A percentile compares a stretch with the other conserved stretches of the same genome.
These are phyloP conservation scores for Hypsizygus marmoreus DNA, from an alignment of 768 basidiomycete species.

Conservation along the genomic window DNA sequence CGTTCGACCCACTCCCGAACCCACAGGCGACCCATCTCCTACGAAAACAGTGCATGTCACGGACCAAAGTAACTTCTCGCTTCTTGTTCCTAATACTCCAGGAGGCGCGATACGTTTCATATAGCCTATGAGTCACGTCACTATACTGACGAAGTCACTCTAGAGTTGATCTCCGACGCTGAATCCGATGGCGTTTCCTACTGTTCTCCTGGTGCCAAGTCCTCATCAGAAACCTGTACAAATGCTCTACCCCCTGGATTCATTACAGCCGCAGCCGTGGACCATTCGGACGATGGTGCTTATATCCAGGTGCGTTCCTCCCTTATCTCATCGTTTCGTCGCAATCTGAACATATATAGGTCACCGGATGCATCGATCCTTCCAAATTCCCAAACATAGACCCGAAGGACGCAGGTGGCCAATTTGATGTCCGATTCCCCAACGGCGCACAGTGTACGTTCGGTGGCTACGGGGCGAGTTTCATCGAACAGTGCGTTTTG, in stretches of 20 bases:
- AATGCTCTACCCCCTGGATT: conserved; percentile 17
- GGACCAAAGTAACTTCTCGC: conserved; percentile 16
- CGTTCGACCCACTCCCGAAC: conserved; percentile 19
- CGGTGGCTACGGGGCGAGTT: conserved; percentile 52
- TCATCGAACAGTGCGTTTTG: conserved; percentile 47
- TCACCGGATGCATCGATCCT: conserved; percentile 23
- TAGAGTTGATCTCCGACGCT: conserved; percentile 21
- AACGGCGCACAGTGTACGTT: conserved; percentile 56
- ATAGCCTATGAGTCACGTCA: background rate
- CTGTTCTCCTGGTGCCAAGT: conserved; percentile 12
- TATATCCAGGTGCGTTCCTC: conserved; percentile 19
- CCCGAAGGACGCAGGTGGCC: conserved; percentile 43
- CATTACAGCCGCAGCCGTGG: conserved; percentile 18
- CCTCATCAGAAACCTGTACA: conserved; percentile 8
- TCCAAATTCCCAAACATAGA: conserved; percentile 17
- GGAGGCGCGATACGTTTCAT: conserved; percentile 10
- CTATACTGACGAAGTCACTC: background rate
- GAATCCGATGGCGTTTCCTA: conserved; percentile 21
- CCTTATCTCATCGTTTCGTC: background rate
- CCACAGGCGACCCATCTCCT: conserved; percentile 21
- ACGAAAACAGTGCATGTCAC: conserved; percentile 20
- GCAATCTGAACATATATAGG: conserved; percentile 5
- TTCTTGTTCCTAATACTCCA: conserved; percentile 15
- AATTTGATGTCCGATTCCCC: conserved; percentile 52
- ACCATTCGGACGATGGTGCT: conserved; percentile 16